phyloP scores from a whole-genome alignment of 2,329 filamentous ascomycete genomes.

The Penicillium palitans region DNA sequence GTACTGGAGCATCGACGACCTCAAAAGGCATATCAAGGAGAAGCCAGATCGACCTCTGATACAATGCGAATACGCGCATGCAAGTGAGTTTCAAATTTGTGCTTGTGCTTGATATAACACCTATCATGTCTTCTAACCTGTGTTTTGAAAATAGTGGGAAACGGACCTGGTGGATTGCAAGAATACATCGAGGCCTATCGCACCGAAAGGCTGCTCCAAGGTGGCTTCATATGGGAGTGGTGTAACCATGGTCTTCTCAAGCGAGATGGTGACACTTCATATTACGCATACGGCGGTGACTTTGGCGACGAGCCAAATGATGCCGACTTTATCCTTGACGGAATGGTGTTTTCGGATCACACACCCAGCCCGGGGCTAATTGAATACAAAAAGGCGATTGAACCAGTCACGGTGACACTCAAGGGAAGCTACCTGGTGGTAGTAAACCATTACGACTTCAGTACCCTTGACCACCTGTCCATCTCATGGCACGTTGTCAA shows the following conservation, averaged over 20 bases:
- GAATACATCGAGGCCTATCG: slow-evolving; percentile 68
- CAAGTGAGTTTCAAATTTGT: slow-evolving; percentile 41
- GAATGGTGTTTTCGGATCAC: slow-evolving; percentile 53
- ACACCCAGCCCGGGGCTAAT: slow-evolving; percentile 57
- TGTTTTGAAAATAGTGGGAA: slow-evolving; percentile 55
- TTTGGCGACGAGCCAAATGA: slow-evolving; percentile 64
- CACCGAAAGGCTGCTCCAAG: slow-evolving; percentile 61
- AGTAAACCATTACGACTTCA: slow-evolving; percentile 55
- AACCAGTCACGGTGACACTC: slow-evolving; percentile 52
- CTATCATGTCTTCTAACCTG: not conserved
- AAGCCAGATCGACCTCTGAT: slow-evolving; percentile 47
- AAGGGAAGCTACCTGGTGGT: slow-evolving; percentile 43
- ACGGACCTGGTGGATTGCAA: slow-evolving; percentile 67
- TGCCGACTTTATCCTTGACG: slow-evolving; percentile 63
- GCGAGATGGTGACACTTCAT: slow-evolving; percentile 34
- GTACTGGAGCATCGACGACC: slow-evolving; percentile 58
- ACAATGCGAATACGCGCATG: slow-evolving; percentile 57
- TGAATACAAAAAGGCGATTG: slow-evolving; percentile 59
- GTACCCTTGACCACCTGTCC: slow-evolving; percentile 45
- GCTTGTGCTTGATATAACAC: no score
- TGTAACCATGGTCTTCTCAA: slow-evolving; percentile 61
- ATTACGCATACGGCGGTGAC: slow-evolving; percentile 63
- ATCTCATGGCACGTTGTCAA: slow-evolving; percentile 23
- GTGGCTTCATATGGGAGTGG: slow-evolving; percentile 69
- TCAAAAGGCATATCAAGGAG: slow-evolving; percentile 51